A percentile compares a stretch with the other conserved stretches of the same genome.
phyloP scores from a whole-genome alignment of 345 rosid species.

The Pistacia integerrima region DNA sequence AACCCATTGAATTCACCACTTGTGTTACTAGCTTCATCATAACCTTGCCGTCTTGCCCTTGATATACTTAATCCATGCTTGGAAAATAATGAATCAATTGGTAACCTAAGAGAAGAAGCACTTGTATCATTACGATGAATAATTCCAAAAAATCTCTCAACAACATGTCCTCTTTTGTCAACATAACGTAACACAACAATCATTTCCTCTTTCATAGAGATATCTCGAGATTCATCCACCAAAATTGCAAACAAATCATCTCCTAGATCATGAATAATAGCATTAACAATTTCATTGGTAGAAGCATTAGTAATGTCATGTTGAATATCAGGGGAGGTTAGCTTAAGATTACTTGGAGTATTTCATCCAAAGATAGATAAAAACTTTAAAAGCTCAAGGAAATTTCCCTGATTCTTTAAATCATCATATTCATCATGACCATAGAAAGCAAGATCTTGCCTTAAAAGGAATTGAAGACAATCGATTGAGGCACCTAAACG shows the following conservation, averaged over 20 bases:
- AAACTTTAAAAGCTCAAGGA: too few relatives aligned
- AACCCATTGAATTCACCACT: too few relatives aligned
- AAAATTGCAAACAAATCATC: slow-evolving; percentile 1
- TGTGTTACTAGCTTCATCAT: slow-evolving; percentile 15
- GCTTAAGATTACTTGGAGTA: background rate
- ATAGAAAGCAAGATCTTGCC: background rate
- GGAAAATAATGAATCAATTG: background rate
- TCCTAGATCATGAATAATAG: too few relatives aligned
- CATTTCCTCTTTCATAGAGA: slow-evolving; percentile 11
- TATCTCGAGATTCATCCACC: slow-evolving; percentile 17
- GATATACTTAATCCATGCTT: slow-evolving; percentile 17
- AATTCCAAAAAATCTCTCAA: slow-evolving; percentile 2
- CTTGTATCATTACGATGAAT: background rate
- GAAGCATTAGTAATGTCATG: too few relatives aligned
- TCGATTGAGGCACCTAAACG: background rate
- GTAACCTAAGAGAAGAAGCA: background rate
- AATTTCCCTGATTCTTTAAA: too few relatives aligned
- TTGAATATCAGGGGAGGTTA: background rate
- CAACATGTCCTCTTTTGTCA: background rate
- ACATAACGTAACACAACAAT: slow-evolving; percentile 6
- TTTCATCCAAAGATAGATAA: background rate
- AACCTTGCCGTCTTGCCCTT: slow-evolving; percentile 4
- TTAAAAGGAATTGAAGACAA: background rate
- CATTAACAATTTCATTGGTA: too few relatives aligned
- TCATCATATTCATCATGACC: too few relatives aligned